phyloP scores from a whole-genome alignment of 805 yeast genomes.

The Lipomyces starkeyi region DNA sequence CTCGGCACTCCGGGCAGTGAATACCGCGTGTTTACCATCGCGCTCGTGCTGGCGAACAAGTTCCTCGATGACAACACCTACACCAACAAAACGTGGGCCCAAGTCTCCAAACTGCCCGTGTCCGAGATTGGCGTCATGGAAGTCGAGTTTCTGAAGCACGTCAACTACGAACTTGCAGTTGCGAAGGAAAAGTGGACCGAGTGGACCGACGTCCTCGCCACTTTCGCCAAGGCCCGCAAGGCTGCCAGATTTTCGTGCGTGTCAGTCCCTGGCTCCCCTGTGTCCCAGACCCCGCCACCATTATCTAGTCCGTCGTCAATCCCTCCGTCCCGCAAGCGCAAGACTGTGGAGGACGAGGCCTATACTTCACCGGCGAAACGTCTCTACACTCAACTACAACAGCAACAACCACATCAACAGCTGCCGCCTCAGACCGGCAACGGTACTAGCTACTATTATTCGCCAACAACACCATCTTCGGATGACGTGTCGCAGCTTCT shows the following conservation, averaged over 20 bases:
- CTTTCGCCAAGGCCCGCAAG: constrained; percentile 23
- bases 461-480: neutral
- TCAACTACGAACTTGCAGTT: constrained; percentile 28
- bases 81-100: constrained; percentile 93
- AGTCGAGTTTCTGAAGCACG: constrained; percentile 29
- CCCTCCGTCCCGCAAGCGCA: constrained; percentile 12
- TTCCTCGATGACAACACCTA: constrained; percentile 96
- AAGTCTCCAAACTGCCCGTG: constrained; percentile 84
- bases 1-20: constrained; percentile 46
- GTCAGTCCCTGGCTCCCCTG: constrained; percentile 33
- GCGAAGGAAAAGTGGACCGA: constrained; percentile 20
- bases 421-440: neutral
- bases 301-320: constrained; percentile 3
- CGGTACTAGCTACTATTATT: neutral
- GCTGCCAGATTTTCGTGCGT: constrained; percentile 22
- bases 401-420: neutral
- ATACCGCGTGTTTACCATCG: constrained; percentile 56
- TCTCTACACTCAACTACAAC: neutral
- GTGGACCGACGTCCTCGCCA: constrained; percentile 27
- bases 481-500: neutral
- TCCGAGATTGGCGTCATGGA: constrained; percentile 49
- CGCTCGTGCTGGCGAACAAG: constrained; percentile 86
- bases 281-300: constrained; percentile 1
- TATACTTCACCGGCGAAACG: constrained; percentile 12
- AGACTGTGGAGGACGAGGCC: constrained; percentile 11